Conservation (phyloP, 2,329 filamentous ascomycete genomes). For the Chaetomiaceae sp. region DNA sequence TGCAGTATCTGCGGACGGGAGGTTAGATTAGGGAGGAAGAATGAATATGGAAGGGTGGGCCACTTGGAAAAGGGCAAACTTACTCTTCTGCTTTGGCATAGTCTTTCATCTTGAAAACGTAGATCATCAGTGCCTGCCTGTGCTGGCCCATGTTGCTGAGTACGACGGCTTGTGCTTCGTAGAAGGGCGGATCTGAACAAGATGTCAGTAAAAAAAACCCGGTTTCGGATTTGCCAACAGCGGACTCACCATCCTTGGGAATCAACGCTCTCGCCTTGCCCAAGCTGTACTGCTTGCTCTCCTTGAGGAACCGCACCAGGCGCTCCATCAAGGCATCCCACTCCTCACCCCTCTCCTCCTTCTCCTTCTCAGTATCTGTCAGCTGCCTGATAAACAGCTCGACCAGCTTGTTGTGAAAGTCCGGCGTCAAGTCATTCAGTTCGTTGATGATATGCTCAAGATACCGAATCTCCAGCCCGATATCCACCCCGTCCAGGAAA, state of each 20-base stretch:
- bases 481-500: conserved; percentile 68
- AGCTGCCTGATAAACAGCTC: conserved; percentile 62
- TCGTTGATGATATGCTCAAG: conserved; percentile 88
- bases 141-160: conserved; percentile 94
- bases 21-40: neutral
- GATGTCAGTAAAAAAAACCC: neutral
- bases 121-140: conserved; percentile 93
- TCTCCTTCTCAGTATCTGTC: conserved; percentile 30
- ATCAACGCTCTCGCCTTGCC: conserved; percentile 72
- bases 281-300: conserved; percentile 75
- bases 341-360: conserved; percentile 33
- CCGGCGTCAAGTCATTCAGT: conserved; percentile 75
- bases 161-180: conserved; percentile 83
- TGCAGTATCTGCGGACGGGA: conserved; percentile 67
- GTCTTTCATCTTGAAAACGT: conserved; percentile 88
- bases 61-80: conserved; percentile 32
- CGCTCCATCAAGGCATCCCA: conserved; percentile 58
- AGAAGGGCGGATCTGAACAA: conserved; percentile 69
- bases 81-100: conserved; percentile 90
- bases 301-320: conserved; percentile 69
- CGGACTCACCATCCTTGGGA: conserved; percentile 65
- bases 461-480: conserved; percentile 70
- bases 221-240: neutral
- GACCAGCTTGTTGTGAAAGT: conserved; percentile 81
- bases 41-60: neutral